Conservation (phyloP, 129 eudicot species). For the Flaveria brownii region DNA sequence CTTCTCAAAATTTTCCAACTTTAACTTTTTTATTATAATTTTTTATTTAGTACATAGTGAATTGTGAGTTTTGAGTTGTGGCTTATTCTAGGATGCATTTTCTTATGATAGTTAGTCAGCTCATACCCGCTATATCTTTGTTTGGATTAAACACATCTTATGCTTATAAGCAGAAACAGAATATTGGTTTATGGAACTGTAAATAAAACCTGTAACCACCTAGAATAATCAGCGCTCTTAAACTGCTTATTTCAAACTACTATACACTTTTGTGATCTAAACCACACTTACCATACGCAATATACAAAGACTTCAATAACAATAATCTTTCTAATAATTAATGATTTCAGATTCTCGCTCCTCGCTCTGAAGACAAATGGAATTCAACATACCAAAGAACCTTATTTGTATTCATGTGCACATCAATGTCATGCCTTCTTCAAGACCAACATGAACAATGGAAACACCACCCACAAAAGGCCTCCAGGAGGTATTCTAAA, state of each 20-base stretch:
- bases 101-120: constrained; percentile 4
- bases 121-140: not conserved
- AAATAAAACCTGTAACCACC: too few relatives aligned
- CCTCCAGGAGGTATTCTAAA: constrained; percentile 62
- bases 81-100: not conserved
- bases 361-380: constrained; percentile 39
- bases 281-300: too few relatives aligned
- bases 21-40: not conserved
- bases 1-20: not conserved
- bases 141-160: not conserved
- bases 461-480: constrained; percentile 61
- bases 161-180: too few relatives aligned
- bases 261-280: too few relatives aligned
- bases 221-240: too few relatives aligned
- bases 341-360: constrained; percentile 61
- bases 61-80: too few relatives aligned
- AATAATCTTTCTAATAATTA: too few relatives aligned
- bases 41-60: not conserved
- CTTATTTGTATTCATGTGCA: constrained; percentile 74
- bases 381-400: constrained; percentile 76
- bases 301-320: too few relatives aligned
- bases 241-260: too few relatives aligned
- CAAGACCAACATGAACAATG: constrained; percentile 87
- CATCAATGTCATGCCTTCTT: constrained; percentile 78
- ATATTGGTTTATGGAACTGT: too few relatives aligned